A percentile compares a stretch with the other conserved stretches of the same genome.
Evolutionary conservation across 2,329 filamentous ascomycete species (phyloP).

Genomic region (Colletotrichum cuscutae): DNA sequence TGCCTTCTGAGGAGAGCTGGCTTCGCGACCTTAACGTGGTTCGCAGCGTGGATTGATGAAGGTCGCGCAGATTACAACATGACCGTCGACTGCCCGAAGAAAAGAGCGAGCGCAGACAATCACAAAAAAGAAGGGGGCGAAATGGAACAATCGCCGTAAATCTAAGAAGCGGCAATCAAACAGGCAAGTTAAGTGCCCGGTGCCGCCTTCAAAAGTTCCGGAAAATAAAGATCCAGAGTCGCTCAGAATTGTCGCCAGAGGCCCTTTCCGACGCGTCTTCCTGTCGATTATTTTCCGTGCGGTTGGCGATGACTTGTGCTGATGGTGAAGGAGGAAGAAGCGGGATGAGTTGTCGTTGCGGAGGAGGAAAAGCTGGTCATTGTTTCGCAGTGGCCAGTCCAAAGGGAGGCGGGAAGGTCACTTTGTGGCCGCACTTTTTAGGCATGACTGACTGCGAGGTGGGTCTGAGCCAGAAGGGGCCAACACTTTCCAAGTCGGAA

Average conservation of each 20-base stretch:
- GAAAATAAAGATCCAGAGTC: conserved; percentile 3
- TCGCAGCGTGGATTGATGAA: conserved; percentile 25
- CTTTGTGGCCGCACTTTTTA: conserved; percentile 27
- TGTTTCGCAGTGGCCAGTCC: conserved; percentile 32
- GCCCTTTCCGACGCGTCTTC: conserved; percentile 29
- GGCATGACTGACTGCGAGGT: conserved; percentile 19
- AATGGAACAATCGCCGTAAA: conserved; percentile 24
- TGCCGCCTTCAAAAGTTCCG: conserved; percentile 15
- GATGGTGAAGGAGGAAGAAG: conserved; percentile 35
- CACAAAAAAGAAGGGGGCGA: conserved; percentile 31
- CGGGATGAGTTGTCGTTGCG: conserved; percentile 22
- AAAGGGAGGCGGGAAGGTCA: conserved; percentile 28
- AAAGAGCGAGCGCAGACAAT: conserved; percentile 18
- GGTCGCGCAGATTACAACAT: conserved; percentile 34
- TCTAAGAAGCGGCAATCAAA: conserved; percentile 21
- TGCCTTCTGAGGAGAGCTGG: conserved; percentile 15
- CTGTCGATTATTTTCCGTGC: conserved; percentile 26
- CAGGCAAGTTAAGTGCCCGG: conserved; percentile 28
- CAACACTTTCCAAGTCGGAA: background rate
- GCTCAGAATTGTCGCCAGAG: conserved; percentile 13
- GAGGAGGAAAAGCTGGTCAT: conserved; percentile 40
- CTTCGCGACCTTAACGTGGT: conserved; percentile 33
- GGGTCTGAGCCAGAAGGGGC: conserved; percentile 17
- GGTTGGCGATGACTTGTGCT: conserved; percentile 21
- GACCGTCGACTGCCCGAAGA: conserved; percentile 16